phyloP scores from a whole-genome alignment of 1,284 basidiomycete genomes.

The Sporisorium sorghi region DNA sequence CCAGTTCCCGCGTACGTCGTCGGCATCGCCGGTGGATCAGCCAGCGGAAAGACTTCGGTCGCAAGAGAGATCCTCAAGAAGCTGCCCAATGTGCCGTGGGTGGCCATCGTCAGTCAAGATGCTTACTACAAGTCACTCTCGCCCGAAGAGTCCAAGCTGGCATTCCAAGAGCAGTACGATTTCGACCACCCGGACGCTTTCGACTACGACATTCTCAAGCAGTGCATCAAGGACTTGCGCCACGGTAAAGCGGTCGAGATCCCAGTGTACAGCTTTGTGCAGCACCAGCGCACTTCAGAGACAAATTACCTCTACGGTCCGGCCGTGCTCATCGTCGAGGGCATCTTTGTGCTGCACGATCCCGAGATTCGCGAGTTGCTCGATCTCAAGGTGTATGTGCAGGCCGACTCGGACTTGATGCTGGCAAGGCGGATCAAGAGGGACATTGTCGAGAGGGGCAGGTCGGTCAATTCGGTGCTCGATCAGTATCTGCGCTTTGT shows the following conservation, averaged over 20 bases:
- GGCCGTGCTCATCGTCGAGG: slow-evolving; percentile 93
- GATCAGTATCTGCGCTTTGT: slow-evolving; percentile 94
- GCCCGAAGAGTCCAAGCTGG: slow-evolving; percentile 79
- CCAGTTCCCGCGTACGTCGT: slow-evolving; percentile 78
- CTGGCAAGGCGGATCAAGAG: slow-evolving; percentile 88
- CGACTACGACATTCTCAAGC: slow-evolving; percentile 84
- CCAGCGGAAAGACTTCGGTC: slow-evolving; percentile 85
- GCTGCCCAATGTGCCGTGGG: slow-evolving; percentile 66
- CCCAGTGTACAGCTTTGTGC: slow-evolving; percentile 90
- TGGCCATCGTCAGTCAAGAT: slow-evolving; percentile 75
- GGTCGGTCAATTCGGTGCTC: slow-evolving; percentile 85
- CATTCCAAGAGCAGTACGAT: slow-evolving; percentile 86
- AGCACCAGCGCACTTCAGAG: slow-evolving; percentile 87
- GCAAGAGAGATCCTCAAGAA: slow-evolving; percentile 57
- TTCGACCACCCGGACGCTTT: slow-evolving; percentile 95
- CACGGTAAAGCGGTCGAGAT: slow-evolving; percentile 77
- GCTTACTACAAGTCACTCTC: slow-evolving; percentile 89
- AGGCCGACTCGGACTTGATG: slow-evolving; percentile 94
- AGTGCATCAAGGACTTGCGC: slow-evolving; percentile 84
- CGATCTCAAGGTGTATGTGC: slow-evolving; percentile 81
- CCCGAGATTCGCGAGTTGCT: slow-evolving; percentile 79
- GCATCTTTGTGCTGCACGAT: slow-evolving; percentile 87
- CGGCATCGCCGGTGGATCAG: slow-evolving; percentile 91
- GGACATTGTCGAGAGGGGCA: slow-evolving; percentile 87
- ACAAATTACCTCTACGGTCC: slow-evolving; percentile 94